phyloP scores from a whole-genome alignment of 106 monocot species.

The Acorus gramineus region DNA sequence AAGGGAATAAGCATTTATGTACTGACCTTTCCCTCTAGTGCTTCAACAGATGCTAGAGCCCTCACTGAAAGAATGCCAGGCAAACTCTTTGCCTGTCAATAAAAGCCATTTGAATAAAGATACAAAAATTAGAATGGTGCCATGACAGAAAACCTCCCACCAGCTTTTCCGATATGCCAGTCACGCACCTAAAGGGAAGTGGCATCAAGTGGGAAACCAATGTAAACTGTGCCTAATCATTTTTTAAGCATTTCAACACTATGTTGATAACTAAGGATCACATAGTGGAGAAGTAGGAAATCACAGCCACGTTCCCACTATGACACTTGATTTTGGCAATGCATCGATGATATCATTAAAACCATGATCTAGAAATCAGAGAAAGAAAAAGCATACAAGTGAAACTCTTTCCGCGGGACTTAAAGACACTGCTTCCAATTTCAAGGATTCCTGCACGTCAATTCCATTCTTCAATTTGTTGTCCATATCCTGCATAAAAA shows the following conservation, averaged over 20 bases:
- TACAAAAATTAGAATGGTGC: constrained; percentile 1
- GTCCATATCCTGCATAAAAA: constrained; percentile 52
- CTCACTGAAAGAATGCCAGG: constrained; percentile 50
- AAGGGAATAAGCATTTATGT: neutral
- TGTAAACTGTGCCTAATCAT: too few relatives aligned
- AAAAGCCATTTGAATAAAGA: neutral
- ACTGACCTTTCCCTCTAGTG: constrained; percentile 79
- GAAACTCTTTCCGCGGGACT: constrained; percentile 41
- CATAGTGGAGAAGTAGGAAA: too few relatives aligned
- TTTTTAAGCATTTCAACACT: too few relatives aligned
- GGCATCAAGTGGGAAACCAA: too few relatives aligned
- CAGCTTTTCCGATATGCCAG: too few relatives aligned
- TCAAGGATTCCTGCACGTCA: constrained; percentile 35
- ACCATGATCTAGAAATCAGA: too few relatives aligned
- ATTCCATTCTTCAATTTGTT: constrained; percentile 82
- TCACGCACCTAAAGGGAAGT: too few relatives aligned
- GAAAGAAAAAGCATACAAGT: constrained; percentile 26
- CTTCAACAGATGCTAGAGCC: constrained; percentile 60
- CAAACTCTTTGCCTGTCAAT: constrained; percentile 56
- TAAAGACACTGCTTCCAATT: constrained; percentile 18
- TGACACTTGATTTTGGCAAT: too few relatives aligned
- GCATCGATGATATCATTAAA: too few relatives aligned
- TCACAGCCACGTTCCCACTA: too few relatives aligned
- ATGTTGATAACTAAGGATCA: too few relatives aligned
- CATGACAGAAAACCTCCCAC: neutral